phyloP scores from a whole-genome alignment of 495 filamentous ascomycete genomes.

The Hypoxylon fragiforme region DNA sequence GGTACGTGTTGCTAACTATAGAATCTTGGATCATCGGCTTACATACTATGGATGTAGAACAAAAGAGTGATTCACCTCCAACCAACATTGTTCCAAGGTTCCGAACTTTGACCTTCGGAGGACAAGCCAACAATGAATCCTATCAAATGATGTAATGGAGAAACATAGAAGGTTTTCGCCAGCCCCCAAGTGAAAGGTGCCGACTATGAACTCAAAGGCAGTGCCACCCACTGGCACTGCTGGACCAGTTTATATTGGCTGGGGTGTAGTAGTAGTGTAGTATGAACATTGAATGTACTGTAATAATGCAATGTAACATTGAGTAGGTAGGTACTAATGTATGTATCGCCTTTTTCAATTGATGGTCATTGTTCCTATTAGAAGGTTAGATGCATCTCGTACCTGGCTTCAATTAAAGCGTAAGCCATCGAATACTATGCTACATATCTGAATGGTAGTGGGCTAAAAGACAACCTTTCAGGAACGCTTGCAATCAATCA shows the following conservation, averaged over 20 bases:
- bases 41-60: no score
- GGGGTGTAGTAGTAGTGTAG: no score
- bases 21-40: no score
- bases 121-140: conserved; percentile 2
- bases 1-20: background rate
- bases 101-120: conserved; percentile 12
- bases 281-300: no score
- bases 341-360: no score
- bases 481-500: background rate
- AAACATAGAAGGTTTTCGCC: conserved; percentile 8
- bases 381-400: background rate
- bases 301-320: no score
- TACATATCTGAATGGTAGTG: no score
- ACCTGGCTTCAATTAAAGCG: background rate
- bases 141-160: conserved; percentile 15
- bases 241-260: no score
- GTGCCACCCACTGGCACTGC: no score
- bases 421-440: background rate
- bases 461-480: no score
- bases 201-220: background rate
- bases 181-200: background rate
- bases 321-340: no score
- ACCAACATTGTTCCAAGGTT: conserved; percentile 3
- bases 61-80: conserved; percentile 22
- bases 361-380: no score